These are phyloP conservation scores for Xylariomycetidae sp. DNA, from an alignment of 2,329 filamentous ascomycete species.

Conservation along the genomic window DNA sequence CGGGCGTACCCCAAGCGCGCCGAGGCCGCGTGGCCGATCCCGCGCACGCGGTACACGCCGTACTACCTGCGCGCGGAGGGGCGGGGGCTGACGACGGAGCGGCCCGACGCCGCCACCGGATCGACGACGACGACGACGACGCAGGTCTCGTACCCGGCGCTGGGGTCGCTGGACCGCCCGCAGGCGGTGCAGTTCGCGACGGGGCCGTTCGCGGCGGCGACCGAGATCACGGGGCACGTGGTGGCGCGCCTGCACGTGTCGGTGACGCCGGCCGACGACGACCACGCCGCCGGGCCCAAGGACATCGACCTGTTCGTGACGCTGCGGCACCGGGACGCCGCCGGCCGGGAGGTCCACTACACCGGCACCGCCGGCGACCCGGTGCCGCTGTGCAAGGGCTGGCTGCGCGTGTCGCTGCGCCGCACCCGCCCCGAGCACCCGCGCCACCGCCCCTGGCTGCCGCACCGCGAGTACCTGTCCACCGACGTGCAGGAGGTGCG, in stretches of 20 bases:
- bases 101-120: constrained; percentile 14
- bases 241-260: constrained; percentile 60
- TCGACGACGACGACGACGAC: constrained; percentile 12
- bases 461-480: constrained; percentile 52
- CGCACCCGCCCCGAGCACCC: constrained; percentile 45
- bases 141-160: constrained; percentile 52
- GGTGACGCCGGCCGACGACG: constrained; percentile 44
- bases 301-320: constrained; percentile 63
- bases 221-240: constrained; percentile 64
- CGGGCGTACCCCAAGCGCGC: constrained; percentile 46
- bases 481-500: constrained; percentile 50
- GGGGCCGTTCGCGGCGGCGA: constrained; percentile 52
- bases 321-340: constrained; percentile 49
- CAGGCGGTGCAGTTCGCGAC: constrained; percentile 54
- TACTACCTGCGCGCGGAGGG: constrained; percentile 51
- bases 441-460: constrained; percentile 47
- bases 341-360: constrained; percentile 54
- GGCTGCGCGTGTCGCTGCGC: constrained; percentile 53
- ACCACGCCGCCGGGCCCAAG: constrained; percentile 21
- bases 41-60: constrained; percentile 56
- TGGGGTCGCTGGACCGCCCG: constrained; percentile 49
- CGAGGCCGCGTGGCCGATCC: constrained; percentile 62
- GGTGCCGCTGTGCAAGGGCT: constrained; percentile 57
- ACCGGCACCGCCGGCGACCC: constrained; percentile 61
- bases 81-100: constrained; percentile 31